Evolutionary conservation across 1,284 basidiomycete genomes (phyloP).

Genomic region (Ganoderma lingzhi): DNA sequence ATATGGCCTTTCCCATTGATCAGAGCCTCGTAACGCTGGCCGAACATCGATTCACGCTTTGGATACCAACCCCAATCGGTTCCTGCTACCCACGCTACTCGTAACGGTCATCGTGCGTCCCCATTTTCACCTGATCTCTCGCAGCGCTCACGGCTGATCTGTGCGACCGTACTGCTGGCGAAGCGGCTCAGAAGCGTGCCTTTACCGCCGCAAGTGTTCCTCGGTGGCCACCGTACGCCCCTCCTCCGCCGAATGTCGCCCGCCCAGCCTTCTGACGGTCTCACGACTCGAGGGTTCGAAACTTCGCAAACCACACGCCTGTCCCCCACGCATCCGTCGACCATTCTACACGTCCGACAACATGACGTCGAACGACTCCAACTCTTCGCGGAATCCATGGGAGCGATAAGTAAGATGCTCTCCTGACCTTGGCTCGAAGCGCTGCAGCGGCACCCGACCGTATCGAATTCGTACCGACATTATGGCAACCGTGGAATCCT

Average conservation of each 20-base stretch:
- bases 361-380: slow-evolving; percentile 10
- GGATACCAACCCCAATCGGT: slow-evolving; percentile 1
- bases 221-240: slow-evolving; percentile 7
- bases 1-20: neutral
- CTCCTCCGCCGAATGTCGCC: slow-evolving; percentile 1
- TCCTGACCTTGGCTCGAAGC: slow-evolving; percentile 17
- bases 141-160: neutral
- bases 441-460: slow-evolving; percentile 1
- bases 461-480: slow-evolving; percentile 18
- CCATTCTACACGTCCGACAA: slow-evolving; percentile 13
- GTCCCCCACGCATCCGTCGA: slow-evolving; percentile 5
- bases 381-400: neutral
- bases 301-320: slow-evolving; percentile 12
- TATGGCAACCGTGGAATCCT: slow-evolving; percentile 25
- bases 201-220: neutral
- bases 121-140: neutral
- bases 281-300: slow-evolving; percentile 8
- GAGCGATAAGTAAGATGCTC: slow-evolving; percentile 3
- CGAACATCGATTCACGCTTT: neutral
- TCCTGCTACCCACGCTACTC: slow-evolving; percentile 2
- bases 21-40: neutral
- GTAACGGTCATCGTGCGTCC: neutral
- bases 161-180: neutral
- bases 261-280: neutral
- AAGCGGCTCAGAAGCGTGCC: slow-evolving; percentile 7